These are phyloP conservation scores for Talaromyces ruber DNA, from an alignment of 495 filamentous ascomycete species.

Conservation along the genomic window DNA sequence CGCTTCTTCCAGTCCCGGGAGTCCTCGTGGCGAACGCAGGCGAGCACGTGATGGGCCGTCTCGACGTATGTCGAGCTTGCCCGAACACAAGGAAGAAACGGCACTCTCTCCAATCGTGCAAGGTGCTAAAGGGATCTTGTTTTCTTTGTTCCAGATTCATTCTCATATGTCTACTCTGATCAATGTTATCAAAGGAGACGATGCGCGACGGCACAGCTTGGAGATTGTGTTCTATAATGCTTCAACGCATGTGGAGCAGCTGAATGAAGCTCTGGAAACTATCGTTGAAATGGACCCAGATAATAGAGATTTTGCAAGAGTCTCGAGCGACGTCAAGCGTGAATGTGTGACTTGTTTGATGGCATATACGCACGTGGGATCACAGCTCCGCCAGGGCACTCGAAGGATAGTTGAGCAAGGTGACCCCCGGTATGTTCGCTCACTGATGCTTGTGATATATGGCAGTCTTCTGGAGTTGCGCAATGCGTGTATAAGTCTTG, in stretches of 20 bases:
- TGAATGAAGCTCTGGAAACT: conserved; percentile 64
- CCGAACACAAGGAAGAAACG: conserved; percentile 60
- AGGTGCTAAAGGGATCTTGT: conserved; percentile 78
- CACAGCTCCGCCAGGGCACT: conserved; percentile 59
- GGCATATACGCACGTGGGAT: conserved; percentile 67
- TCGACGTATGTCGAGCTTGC: conserved; percentile 72
- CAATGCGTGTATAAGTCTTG: conserved; percentile 40
- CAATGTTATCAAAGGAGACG: conserved; percentile 58
- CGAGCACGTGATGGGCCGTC: conserved; percentile 50
- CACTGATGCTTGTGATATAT: conserved; percentile 70
- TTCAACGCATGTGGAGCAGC: conserved; percentile 60
- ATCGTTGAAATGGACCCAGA: conserved; percentile 41
- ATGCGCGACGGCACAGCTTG: conserved; percentile 59
- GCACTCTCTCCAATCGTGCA: conserved; percentile 60
- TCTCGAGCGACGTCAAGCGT: conserved; percentile 49
- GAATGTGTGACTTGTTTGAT: conserved; percentile 62
- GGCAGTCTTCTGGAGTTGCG: conserved; percentile 72
- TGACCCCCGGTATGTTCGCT: conserved; percentile 72
- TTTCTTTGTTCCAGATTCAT: conserved; percentile 74
- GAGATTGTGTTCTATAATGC: conserved; percentile 75
- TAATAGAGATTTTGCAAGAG: conserved; percentile 34
- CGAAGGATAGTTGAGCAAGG: conserved; percentile 63
- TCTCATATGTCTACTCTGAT: conserved; percentile 65
- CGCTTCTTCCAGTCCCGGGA: conserved; percentile 51
- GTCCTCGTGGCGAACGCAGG: conserved; percentile 43